A percentile compares a stretch with the other conserved stretches of the same genome.
Conservation (phyloP, 768 basidiomycete genomes). For the Paxillus rubicundulus region DNA sequence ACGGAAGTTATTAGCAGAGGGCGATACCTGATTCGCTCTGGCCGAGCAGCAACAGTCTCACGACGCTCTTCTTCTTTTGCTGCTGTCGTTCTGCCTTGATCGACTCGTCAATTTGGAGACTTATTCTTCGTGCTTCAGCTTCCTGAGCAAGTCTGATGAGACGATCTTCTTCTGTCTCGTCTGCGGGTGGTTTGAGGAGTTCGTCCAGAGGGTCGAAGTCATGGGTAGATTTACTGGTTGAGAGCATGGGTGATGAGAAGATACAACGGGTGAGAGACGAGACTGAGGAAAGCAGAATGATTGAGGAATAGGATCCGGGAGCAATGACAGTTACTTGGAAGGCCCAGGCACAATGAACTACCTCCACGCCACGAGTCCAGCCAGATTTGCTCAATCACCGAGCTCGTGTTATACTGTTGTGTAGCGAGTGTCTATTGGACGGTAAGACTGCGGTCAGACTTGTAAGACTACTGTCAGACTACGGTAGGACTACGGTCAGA, state of each 20-base stretch:
- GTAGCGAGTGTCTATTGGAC: no score
- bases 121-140: slow-evolving; percentile 63
- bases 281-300: not conserved
- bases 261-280: not conserved
- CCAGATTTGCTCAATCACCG: no score
- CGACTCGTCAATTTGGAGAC: slow-evolving; percentile 69
- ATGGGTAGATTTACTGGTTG: slow-evolving; percentile 9
- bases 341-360: slow-evolving; percentile 10
- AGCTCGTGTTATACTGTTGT: no score
- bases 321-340: slow-evolving; percentile 2
- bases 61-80: slow-evolving; percentile 59
- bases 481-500: no score
- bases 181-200: slow-evolving; percentile 59
- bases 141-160: slow-evolving; percentile 54
- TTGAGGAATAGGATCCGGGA: slow-evolving; percentile 1
- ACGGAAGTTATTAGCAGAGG: not conserved
- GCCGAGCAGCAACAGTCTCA: slow-evolving; percentile 71
- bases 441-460: no score
- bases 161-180: slow-evolving; percentile 63
- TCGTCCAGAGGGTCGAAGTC: slow-evolving; percentile 63
- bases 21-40: slow-evolving; percentile 78
- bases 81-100: slow-evolving; percentile 66
- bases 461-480: no score
- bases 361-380: not conserved
- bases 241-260: slow-evolving; percentile 14